Base-by-base conservation (phyloP, 1,139 yeast species). In the Casaregolazyma lundiana region DNA sequence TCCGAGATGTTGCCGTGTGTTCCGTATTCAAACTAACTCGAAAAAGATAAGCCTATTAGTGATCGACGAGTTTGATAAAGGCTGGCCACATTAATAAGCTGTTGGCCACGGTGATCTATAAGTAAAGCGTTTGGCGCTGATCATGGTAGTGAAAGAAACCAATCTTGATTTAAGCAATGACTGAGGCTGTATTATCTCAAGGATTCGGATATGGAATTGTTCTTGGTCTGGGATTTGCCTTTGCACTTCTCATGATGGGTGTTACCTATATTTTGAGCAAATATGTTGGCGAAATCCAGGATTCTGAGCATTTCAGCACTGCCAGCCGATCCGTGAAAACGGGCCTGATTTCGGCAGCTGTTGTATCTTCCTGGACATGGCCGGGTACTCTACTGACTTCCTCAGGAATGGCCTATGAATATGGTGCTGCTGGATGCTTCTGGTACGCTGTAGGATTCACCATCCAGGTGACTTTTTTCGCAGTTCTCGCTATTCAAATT, bases 301-400 rank as follows among this genome's bases (percentile, higher is more conserved):
- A 94, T 11, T 89, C 96, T 1, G 96, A 88, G 69, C 95, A 86
- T 61, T 87, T 88, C 58, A 78, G 89, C 9, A 86, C 95, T 8
- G 95, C 96, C 26, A 95, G 94, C 51, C 75, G 95, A 64, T 72
- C 84, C 4, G 90, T 87, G 35, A 83, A 81, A 53, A 80, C 88
- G 0, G 90, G 89, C 37, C 71, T 87, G 53, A 83, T 86, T 53
- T 79, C 89, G 6, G 80, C 94, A 4, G 94, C 95, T 4, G 95
- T 87, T 34, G 94, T 86, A 7, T 80, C 89, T 19, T 81, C 92
- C 7, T 88, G 96, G 96, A 86, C 95, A 6, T 87, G 95, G 95
- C 86, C 89, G 35, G 90, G 95, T 3, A 85, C 95, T 2, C 67
- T 86, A 41, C 71, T 85, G 37, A 82, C 84, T n/a, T 81, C 89